Base-by-base conservation (phyloP, 2,329 filamentous ascomycete genomes). In the Monilinia fructigena region DNA sequence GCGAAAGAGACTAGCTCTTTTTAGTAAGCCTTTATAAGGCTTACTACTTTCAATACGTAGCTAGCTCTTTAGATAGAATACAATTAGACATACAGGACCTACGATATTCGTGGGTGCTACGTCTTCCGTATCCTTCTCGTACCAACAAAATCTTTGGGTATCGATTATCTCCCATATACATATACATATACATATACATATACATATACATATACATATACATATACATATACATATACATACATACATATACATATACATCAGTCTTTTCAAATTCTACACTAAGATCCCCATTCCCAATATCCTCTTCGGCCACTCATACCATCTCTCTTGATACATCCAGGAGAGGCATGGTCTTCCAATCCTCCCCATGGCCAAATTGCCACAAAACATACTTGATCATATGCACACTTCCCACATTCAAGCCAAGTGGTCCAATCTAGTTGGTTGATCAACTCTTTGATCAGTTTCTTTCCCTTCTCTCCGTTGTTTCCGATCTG, bases 331-430 rank as follows among this genome's bases (percentile, higher is more conserved):
- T 77, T 74, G 60, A 73, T 72, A 66, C 83, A 85, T 40, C 73
- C 72, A 6, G 84, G 84, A 60, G 76, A 74, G 47, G 78, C 79
- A 70, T 86, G 83, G 71, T 89, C 86, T 35, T 84, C 79, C 0
- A 76, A 72, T 0, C 76, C 78, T 0, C 86, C 86, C 72, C 82
- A 78, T 0, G 86, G 87, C 86, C 86, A 89, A 72, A 89, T 87
- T 1, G 86, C 85, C 14, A 88, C 78, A 47, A 85, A 80, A 68
- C 86, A 86, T 4, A 87, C 74, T 74, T 89, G 82, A 59, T 84
- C 80, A 11, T 79, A 77, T 0, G 71, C 74, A 71, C 87, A 89
- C 0, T 79, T 78, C 10, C 78, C 76, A 62, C 85, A 85, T 62
- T 81, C 78, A 70, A 84, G 86, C 85, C 85, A 89, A 0, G 76